phyloP scores from a whole-genome alignment of 192 early-diverging fungal species.

The Coemansia sp. region DNA sequence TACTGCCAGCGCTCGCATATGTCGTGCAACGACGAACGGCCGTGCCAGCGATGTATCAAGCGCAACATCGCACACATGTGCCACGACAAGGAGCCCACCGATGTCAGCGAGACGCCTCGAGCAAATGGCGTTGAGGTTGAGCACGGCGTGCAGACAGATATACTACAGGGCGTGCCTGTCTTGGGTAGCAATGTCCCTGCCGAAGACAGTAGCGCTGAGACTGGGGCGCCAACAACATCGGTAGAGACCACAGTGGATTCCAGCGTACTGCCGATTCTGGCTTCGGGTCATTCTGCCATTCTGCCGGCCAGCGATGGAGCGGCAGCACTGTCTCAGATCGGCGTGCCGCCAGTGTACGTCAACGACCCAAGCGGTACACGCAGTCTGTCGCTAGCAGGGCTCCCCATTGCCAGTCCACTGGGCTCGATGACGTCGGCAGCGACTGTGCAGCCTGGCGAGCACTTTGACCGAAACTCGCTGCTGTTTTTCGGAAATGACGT shows the following conservation, averaged over 20 bases:
- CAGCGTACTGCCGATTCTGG: slow-evolving; percentile 13
- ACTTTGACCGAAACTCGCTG: slow-evolving; percentile 27
- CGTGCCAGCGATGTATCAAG: slow-evolving; percentile 94
- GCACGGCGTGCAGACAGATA: not conserved
- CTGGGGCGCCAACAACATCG: not conserved
- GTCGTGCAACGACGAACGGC: slow-evolving; percentile 91
- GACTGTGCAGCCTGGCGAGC: not conserved
- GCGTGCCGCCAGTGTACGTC: not conserved
- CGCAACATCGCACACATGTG: slow-evolving; percentile 92
- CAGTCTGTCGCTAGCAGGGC: slow-evolving; percentile 8
- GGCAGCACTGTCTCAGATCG: not conserved
- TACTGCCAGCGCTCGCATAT: slow-evolving; percentile 95
- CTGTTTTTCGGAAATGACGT: slow-evolving; percentile 43
- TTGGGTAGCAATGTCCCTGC: not conserved
- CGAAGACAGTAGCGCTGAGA: not conserved
- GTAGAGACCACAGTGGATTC: slow-evolving; percentile 1
- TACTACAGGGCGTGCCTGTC: not conserved
- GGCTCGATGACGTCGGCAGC: not conserved
- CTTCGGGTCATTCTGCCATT: slow-evolving; percentile 4
- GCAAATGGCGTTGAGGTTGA: not conserved
- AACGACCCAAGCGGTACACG: slow-evolving; percentile 4
- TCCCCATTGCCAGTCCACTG: slow-evolving; percentile 12
- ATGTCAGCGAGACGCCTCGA: not conserved
- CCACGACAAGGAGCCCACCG: slow-evolving; percentile 69
- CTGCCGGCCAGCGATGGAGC: not conserved